These are phyloP conservation scores for Suillus subalutaceus DNA, from an alignment of 768 basidiomycete genomes.

Conservation along the genomic window DNA sequence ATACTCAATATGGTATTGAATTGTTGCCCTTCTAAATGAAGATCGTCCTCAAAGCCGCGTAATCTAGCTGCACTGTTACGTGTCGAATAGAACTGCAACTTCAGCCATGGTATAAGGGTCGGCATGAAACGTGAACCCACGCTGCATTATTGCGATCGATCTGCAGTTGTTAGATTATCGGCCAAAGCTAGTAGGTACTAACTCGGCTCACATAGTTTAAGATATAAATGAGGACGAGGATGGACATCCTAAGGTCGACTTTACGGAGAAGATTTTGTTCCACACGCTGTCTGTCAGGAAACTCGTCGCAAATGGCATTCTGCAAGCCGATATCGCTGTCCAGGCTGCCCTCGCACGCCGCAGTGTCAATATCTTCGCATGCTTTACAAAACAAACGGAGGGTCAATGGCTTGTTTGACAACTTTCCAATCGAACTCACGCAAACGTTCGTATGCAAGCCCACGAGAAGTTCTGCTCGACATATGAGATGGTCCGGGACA, in stretches of 20 bases:
- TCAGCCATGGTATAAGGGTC: background rate
- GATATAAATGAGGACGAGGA: constrained; percentile 38
- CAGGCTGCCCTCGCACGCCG: background rate
- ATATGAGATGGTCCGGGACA: constrained; percentile 1
- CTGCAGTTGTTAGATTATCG: constrained; percentile 28
- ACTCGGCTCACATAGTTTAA: constrained; percentile 35
- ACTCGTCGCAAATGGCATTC: background rate
- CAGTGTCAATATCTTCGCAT: constrained; percentile 1
- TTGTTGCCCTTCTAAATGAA: constrained; percentile 60
- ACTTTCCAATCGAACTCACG: constrained; percentile 11
- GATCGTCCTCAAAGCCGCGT: constrained; percentile 70
- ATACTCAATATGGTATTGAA: constrained; percentile 71
- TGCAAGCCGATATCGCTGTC: background rate
- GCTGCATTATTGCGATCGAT: constrained; percentile 75
- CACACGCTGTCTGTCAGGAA: constrained; percentile 34
- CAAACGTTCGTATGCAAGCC: constrained; percentile 17
- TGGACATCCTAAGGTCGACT: constrained; percentile 38
- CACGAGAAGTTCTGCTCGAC: constrained; percentile 14
- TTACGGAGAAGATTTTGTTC: constrained; percentile 46
- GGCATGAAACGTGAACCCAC: constrained; percentile 38
- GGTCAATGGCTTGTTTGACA: background rate
- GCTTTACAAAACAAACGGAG: constrained; percentile 9
- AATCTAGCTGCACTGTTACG: constrained; percentile 65
- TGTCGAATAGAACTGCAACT: constrained; percentile 1
- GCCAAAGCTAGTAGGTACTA: background rate